phyloP scores from a whole-genome alignment of 2,329 filamentous ascomycete species.

The Diaporthe humulicola region DNA sequence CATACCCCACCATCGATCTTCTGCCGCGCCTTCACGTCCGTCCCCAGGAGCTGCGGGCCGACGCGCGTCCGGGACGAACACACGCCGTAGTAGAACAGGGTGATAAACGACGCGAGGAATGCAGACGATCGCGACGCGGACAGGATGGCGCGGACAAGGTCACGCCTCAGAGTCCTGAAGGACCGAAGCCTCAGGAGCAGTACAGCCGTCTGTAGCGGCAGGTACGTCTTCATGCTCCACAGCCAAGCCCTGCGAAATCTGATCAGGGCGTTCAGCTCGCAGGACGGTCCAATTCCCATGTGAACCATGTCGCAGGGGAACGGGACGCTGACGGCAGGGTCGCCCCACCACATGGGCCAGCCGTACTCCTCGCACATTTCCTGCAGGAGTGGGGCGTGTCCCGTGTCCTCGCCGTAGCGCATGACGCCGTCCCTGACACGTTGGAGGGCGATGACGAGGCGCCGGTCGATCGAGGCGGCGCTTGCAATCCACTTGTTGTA shows the following conservation, averaged over 20 bases:
- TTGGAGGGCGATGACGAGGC: slow-evolving; percentile 81
- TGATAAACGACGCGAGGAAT: slow-evolving; percentile 83
- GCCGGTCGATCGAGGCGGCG: slow-evolving; percentile 80
- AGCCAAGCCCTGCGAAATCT: slow-evolving; percentile 78
- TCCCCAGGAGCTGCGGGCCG: slow-evolving; percentile 77
- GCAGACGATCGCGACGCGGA: slow-evolving; percentile 79
- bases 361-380: slow-evolving; percentile 80
- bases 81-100: slow-evolving; percentile 87
- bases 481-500: slow-evolving; percentile 88
- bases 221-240: slow-evolving; percentile 82
- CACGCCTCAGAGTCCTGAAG: slow-evolving; percentile 49
- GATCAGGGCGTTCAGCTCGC: slow-evolving; percentile 79
- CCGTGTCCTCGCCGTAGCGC: slow-evolving; percentile 80
- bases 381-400: slow-evolving; percentile 75
- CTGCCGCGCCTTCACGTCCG: slow-evolving; percentile 60
- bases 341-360: slow-evolving; percentile 78
- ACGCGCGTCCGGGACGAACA: slow-evolving; percentile 82
- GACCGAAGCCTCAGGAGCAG: slow-evolving; percentile 70
- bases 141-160: slow-evolving; percentile 62
- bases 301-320: slow-evolving; percentile 89
- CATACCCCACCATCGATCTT: slow-evolving; percentile 74
- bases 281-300: slow-evolving; percentile 80
- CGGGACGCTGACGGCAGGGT: slow-evolving; percentile 77
- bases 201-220: slow-evolving; percentile 74
- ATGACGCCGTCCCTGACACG: slow-evolving; percentile 74